phyloP scores from a whole-genome alignment of 148 eudicot genomes.

The Cornus kousa region DNA sequence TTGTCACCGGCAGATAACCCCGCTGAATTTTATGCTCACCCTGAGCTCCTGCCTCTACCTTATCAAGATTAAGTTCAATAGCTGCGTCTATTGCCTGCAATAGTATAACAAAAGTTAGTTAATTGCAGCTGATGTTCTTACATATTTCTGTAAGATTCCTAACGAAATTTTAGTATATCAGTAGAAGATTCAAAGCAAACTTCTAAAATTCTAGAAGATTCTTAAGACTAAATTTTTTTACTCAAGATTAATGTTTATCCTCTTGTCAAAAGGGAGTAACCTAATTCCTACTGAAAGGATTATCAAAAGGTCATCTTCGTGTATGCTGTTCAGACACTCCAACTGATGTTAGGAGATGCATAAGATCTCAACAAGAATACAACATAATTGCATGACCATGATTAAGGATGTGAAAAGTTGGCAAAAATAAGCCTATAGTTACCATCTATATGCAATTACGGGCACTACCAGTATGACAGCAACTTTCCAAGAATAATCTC shows the following conservation, averaged over 20 bases:
- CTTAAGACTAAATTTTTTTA: neutral
- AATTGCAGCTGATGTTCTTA: neutral
- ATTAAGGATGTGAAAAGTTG: neutral
- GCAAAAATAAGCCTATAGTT: neutral
- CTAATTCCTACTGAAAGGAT: neutral
- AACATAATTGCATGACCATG: neutral
- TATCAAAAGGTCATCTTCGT: neutral
- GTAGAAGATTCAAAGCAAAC: neutral
- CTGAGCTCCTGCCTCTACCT: constrained; percentile 99
- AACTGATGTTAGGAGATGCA: neutral
- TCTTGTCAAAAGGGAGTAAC: neutral
- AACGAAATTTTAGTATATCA: neutral
- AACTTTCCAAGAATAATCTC: neutral
- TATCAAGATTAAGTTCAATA: constrained; percentile 80
- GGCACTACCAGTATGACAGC: neutral
- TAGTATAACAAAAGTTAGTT: neutral
- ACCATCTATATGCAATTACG: neutral
- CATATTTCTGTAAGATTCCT: neutral
- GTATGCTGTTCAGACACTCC: neutral
- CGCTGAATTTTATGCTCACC: constrained; percentile 99
- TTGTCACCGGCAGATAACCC: constrained; percentile 86
- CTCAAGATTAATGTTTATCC: neutral
- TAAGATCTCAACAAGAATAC: neutral
- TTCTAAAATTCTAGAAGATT: neutral
- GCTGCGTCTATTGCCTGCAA: constrained; percentile 97